Conservation (phyloP, 1,284 basidiomycete species). For the Pseudozyma flocculosa region DNA sequence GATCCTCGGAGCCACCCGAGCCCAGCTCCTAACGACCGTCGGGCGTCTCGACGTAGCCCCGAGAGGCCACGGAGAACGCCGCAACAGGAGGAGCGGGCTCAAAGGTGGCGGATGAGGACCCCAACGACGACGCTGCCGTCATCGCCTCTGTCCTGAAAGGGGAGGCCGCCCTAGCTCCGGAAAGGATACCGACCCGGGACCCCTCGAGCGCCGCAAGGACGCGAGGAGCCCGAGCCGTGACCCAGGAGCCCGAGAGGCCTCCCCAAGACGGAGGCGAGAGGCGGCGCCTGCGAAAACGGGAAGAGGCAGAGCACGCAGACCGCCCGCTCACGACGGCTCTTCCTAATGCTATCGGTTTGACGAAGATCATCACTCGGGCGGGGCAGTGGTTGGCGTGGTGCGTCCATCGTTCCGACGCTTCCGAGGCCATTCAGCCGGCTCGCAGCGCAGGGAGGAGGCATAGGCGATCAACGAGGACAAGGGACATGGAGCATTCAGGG, state of each 20-base stretch:
- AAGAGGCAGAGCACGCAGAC: conserved; percentile 40
- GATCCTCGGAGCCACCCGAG: conserved; percentile 9
- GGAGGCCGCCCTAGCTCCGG: no score
- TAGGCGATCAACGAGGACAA: conserved; percentile 1
- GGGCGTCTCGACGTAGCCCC: not conserved
- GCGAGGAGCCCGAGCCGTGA: not conserved
- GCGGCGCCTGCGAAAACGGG: conserved; percentile 10
- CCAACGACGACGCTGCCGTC: no score
- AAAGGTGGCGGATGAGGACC: not conserved
- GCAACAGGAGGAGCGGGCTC: not conserved
- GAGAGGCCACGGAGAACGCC: conserved; percentile 5
- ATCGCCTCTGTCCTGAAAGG: no score
- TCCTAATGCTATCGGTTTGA: conserved; percentile 56
- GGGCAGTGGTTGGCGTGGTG: not conserved
- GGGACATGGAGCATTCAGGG: not conserved
- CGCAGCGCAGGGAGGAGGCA: no score
- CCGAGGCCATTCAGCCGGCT: no score
- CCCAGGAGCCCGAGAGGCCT: conserved; percentile 22
- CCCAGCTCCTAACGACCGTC: conserved; percentile 16
- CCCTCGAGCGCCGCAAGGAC: no score
- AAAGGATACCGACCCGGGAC: no score
- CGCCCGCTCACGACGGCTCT: conserved; percentile 58
- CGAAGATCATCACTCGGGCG: conserved; percentile 50
- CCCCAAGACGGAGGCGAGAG: no score
- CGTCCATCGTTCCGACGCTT: not conserved